A percentile compares a stretch with the other conserved stretches of the same genome.
These are phyloP conservation scores for Marchantia polymorpha DNA, from an alignment of 225 moss, liverwort and hornwort species.

Conservation along the genomic window DNA sequence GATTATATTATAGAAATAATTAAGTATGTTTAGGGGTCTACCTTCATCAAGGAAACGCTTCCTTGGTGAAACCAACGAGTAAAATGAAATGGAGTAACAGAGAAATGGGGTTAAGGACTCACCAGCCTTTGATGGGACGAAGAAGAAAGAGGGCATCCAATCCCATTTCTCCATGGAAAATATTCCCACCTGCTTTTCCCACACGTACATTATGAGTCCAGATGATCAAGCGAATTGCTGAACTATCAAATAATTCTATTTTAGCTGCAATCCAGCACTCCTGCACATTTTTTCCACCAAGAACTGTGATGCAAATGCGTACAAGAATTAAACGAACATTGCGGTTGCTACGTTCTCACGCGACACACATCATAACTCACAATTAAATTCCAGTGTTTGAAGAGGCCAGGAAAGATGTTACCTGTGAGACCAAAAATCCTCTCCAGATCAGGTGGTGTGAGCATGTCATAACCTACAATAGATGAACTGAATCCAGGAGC, in stretches of 20 bases:
- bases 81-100: no score
- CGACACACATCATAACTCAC: no score
- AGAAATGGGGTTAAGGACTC: conserved; percentile 6
- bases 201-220: background rate
- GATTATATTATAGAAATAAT: no score
- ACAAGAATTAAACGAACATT: no score
- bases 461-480: conserved; percentile 83
- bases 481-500: conserved; percentile 78
- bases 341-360: no score
- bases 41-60: no score
- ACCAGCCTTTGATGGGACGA: conserved; percentile 86
- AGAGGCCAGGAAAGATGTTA: background rate
- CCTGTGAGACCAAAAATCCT: conserved; percentile 80
- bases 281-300: no score
- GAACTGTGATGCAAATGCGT: no score
- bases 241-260: background rate
- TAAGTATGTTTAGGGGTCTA: no score
- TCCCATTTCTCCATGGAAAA: conserved; percentile 89
- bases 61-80: no score
- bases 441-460: conserved; percentile 90
- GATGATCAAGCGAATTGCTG: background rate
- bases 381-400: background rate
- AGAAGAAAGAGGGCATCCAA: conserved; percentile 82
- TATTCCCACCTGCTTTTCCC: conserved; percentile 60
- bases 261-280: no score